Conservation (phyloP, 441 rosid species). For the Biscutella laevigata region DNA sequence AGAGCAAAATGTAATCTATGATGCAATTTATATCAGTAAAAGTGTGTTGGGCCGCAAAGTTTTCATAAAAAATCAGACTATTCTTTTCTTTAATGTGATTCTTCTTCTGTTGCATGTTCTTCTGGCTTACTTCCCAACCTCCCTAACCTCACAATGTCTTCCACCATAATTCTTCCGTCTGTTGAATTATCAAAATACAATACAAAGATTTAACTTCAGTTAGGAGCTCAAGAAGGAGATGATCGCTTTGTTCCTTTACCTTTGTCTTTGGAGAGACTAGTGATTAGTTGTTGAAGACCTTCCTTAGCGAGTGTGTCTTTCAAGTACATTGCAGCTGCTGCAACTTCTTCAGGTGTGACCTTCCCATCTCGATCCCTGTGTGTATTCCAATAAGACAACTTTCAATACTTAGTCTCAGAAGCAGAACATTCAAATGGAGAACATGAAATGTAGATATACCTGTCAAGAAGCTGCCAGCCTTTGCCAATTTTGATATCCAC, state of each 20-base stretch:
- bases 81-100: slow-evolving; percentile 10
- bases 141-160: slow-evolving; percentile 78
- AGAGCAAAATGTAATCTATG: too few relatives aligned
- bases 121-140: slow-evolving; percentile 64
- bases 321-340: slow-evolving; percentile 70
- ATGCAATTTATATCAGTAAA: too few relatives aligned
- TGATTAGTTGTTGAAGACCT: slow-evolving; percentile 68
- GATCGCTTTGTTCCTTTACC: slow-evolving; percentile 35
- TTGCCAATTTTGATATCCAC: slow-evolving; percentile 79
- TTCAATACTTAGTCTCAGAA: slow-evolving; percentile 1
- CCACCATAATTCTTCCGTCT: slow-evolving; percentile 91
- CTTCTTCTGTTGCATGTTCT: slow-evolving; percentile 40
- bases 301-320: slow-evolving; percentile 65
- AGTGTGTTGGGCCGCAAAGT: too few relatives aligned
- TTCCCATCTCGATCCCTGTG: slow-evolving; percentile 79
- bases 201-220: slow-evolving; percentile 1
- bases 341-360: slow-evolving; percentile 84
- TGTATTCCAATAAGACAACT: slow-evolving; percentile 1
- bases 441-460: slow-evolving; percentile 29
- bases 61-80: neutral
- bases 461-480: slow-evolving; percentile 70
- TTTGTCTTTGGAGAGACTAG: slow-evolving; percentile 70
- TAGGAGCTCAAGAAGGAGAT: neutral
- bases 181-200: slow-evolving; percentile 13
- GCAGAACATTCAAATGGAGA: neutral